Conservation (phyloP, 2,329 filamentous ascomycete species). For the Aschersonia sp. region DNA sequence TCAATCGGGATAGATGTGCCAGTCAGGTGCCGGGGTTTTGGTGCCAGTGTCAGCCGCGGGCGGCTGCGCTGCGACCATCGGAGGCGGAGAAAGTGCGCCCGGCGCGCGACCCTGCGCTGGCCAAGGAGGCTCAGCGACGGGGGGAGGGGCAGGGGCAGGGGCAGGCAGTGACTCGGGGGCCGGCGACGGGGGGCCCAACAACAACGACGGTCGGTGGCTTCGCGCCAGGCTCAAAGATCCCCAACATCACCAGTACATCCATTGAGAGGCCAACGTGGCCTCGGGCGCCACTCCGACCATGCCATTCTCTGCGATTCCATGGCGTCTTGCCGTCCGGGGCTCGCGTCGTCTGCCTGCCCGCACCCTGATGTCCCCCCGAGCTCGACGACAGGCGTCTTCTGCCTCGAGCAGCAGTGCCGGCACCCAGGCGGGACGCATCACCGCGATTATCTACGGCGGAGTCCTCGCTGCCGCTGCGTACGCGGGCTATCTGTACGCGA, state of each 20-base stretch:
- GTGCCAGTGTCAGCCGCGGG: too few species aligned
- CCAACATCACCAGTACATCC: neutral
- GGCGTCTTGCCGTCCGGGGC: neutral
- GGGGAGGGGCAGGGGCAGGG: too few species aligned
- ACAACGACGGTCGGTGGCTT: too few species aligned
- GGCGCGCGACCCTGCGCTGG: too few species aligned
- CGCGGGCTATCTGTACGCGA: conserved; percentile 51
- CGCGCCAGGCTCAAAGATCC: neutral
- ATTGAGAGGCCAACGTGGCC: conserved; percentile 7
- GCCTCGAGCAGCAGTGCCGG: conserved; percentile 13
- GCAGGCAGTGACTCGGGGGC: too few species aligned
- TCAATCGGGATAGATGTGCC: too few species aligned
- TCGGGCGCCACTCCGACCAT: conserved; percentile 3
- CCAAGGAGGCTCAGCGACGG: too few species aligned
- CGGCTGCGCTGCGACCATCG: too few species aligned
- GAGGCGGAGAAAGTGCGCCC: too few species aligned
- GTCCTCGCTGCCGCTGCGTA: conserved; percentile 26
- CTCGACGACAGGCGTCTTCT: conserved; percentile 4
- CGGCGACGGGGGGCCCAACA: too few species aligned
- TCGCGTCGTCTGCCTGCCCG: neutral
- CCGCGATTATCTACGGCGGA: conserved; percentile 23
- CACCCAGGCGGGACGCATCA: conserved; percentile 15
- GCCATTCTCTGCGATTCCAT: conserved; percentile 6
- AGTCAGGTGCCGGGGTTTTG: too few species aligned
- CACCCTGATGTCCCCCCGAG: neutral